Base-by-base conservation (phyloP, 495 filamentous ascomycete genomes). In the Neurospora cerealis region DNA sequence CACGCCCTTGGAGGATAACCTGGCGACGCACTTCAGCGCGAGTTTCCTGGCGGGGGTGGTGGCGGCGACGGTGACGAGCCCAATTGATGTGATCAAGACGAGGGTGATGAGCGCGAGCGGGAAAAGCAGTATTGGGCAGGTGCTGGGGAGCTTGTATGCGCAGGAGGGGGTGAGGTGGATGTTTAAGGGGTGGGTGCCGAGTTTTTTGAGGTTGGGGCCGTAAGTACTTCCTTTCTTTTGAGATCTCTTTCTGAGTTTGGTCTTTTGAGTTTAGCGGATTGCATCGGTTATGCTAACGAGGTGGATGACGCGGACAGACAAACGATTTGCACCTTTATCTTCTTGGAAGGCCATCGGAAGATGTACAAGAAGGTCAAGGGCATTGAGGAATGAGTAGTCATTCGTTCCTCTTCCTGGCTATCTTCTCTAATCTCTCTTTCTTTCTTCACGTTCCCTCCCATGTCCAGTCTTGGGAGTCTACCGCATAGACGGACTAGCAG, bases 141-240 rank as follows among this genome's bases (percentile, higher is more conserved):
- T 94, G 24, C 78, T 96, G 75, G 79, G 83, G 7, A 90, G 93
- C 46, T 92, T 95, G 38, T 91, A 89, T 74, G 88, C 86, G 75
- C 87, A 89, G 71, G 95, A 99, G 80, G 95, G 95, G 37, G 80
- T 93, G 66, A 81, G 85, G 73, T 99, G 96, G 96, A 93, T 94
- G 88, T 98, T 98, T 83, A 91, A 91, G 79, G 96, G 96, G n/a
- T 99, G 96, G 96, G 91, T 97, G 62, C 96, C 96, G 11, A 96
- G 93, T 78, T 99, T 99, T 80, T 90, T 97, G 73, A 87, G 96
- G n/a, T 79, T 99, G 73, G 96, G 89, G 73, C 89, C 87, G 85
- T 87, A 81, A 80, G 85, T 85, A 40, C 32, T 69, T 72, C 4
- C 48, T n/a, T 70, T 69, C 54, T 37, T 21, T 32, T 44, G 37